These are phyloP conservation scores for Brassica incana DNA, from an alignment of 345 rosid species.

Conservation along the genomic window DNA sequence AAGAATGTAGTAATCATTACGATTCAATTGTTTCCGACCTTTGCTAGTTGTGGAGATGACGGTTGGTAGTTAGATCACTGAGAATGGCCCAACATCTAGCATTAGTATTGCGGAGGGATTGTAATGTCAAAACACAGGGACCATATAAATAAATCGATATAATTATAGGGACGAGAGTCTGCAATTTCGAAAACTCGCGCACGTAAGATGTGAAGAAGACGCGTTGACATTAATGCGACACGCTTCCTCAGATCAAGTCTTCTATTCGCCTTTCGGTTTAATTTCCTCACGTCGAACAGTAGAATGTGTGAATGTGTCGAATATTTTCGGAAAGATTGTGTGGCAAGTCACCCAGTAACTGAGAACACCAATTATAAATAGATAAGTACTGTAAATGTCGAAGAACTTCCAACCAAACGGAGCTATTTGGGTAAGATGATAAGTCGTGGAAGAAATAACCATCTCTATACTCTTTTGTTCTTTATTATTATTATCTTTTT, in stretches of 20 bases:
- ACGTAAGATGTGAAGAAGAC: neutral
- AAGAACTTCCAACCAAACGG: slow-evolving; percentile 22
- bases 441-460: slow-evolving; percentile 4
- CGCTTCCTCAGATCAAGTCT: neutral
- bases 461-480: neutral
- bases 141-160: neutral
- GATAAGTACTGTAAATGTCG: neutral
- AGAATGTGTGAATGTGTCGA: neutral
- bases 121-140: neutral
- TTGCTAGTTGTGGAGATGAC: neutral
- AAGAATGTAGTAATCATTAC: neutral
- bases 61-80: slow-evolving; percentile 7
- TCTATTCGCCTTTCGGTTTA: neutral
- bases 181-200: neutral
- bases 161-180: neutral
- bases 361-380: neutral
- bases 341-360: slow-evolving; percentile 14
- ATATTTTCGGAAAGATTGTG: slow-evolving; percentile 22
- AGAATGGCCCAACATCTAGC: neutral
- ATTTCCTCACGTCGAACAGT: neutral
- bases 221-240: neutral
- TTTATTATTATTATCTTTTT: neutral
- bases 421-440: neutral
- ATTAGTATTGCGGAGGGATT: neutral
- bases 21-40: neutral